A percentile compares a stretch with the other conserved stretches of the same genome.
Evolutionary conservation across 169 alveolate genomes (phyloP).

Genomic region (Plasmodium ovale): DNA sequence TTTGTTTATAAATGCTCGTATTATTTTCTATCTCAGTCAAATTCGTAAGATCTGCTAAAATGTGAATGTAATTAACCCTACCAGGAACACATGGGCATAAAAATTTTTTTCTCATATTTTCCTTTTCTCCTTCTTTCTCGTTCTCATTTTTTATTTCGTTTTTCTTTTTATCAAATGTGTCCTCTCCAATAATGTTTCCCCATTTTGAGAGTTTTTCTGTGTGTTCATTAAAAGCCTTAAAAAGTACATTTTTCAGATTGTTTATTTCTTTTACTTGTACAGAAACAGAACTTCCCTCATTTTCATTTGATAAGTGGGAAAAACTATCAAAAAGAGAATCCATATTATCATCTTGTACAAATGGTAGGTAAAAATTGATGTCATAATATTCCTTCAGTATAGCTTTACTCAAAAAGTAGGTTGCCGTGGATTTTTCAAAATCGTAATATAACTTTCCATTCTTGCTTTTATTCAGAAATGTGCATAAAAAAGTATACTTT

Average conservation of each 20-base stretch:
- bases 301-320: background rate
- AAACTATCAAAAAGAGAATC: conserved; percentile 1
- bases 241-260: conserved; percentile 6
- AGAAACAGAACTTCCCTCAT: background rate
- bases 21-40: background rate
- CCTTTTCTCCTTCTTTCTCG: background rate
- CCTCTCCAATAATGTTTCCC: background rate
- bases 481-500: conserved; percentile 38
- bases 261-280: conserved; percentile 8
- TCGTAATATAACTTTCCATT: conserved; percentile 34
- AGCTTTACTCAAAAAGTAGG: conserved; percentile 69
- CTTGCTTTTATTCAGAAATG: conserved; percentile 23
- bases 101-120: background rate
- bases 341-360: conserved; percentile 14
- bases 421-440: conserved; percentile 61
- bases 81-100: conserved; percentile 86
- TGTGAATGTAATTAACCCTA: conserved; percentile 81
- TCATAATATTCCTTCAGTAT: conserved; percentile 49
- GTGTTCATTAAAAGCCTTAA: conserved; percentile 36
- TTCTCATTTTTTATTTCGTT: background rate
- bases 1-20: background rate
- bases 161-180: background rate
- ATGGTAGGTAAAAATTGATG: conserved; percentile 57
- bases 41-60: conserved; percentile 75
- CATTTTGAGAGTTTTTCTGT: conserved; percentile 2